Evolutionary conservation across 768 basidiomycete genomes (phyloP).

Genomic region (Phylloporus sp.): DNA sequence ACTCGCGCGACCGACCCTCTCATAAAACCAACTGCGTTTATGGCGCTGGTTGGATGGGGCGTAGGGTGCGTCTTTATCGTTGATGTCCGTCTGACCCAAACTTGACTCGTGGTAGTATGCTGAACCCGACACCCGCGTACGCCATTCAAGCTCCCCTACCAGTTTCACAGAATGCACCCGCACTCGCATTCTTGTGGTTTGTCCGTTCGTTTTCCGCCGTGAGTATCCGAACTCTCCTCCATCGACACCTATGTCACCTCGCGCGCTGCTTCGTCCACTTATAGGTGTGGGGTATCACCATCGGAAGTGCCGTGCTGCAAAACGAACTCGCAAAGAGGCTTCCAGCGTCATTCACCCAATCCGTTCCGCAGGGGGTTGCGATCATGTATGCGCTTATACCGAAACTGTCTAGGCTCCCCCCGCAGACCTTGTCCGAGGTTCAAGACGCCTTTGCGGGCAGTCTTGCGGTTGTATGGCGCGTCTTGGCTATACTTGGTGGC

Average conservation of each 20-base stretch:
- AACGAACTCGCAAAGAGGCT: slow-evolving; percentile 42
- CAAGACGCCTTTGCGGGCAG: slow-evolving; percentile 39
- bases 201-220: slow-evolving; percentile 35
- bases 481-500: slow-evolving; percentile 33
- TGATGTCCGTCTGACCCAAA: not conserved
- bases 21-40: slow-evolving; percentile 15
- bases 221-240: too few species aligned
- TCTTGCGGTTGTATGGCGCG: slow-evolving; percentile 38
- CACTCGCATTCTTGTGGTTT: slow-evolving; percentile 42
- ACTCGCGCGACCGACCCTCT: slow-evolving; percentile 24
- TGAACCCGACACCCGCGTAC: not conserved
- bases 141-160: slow-evolving; percentile 43
- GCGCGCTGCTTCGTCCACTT: too few species aligned
- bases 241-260: too few species aligned
- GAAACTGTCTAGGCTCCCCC: slow-evolving; percentile 31
- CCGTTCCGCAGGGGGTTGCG: slow-evolving; percentile 35
- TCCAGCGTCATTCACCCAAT: slow-evolving; percentile 33
- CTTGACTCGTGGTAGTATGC: not conserved
- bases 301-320: slow-evolving; percentile 46
- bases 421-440: slow-evolving; percentile 34
- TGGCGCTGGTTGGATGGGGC: not conserved
- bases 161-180: slow-evolving; percentile 37
- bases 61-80: slow-evolving; percentile 1
- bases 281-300: slow-evolving; percentile 47
- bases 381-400: slow-evolving; percentile 46